Percentiles rank a stretch among this genome's conserved stretches.
Evolutionary conservation across 2,329 filamentous ascomycete genomes (phyloP).

Genomic region (Botrytis fragariae): DNA sequence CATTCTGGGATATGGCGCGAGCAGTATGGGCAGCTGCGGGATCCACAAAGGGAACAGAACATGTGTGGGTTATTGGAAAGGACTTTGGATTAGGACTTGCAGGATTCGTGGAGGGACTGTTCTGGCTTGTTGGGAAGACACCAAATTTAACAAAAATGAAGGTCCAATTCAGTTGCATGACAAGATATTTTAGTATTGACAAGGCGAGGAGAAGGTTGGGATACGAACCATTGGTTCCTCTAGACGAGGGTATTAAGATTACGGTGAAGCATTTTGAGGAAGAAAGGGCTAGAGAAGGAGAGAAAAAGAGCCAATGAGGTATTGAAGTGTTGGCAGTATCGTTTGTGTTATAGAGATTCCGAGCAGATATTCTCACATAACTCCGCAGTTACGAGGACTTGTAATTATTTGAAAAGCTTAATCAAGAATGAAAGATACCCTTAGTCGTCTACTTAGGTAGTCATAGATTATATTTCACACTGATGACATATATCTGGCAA

Average conservation of each 20-base stretch:
- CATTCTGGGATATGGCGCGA: slow-evolving; percentile 86
- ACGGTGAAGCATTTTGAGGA: slow-evolving; percentile 33
- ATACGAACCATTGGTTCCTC: slow-evolving; percentile 63
- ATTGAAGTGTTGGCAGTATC: not conserved
- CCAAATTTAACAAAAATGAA: slow-evolving; percentile 48
- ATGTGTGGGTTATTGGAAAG: slow-evolving; percentile 55
- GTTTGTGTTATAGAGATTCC: not conserved
- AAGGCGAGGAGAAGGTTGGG: slow-evolving; percentile 71
- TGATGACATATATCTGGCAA: not conserved
- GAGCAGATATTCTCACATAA: not conserved
- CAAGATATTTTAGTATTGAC: slow-evolving; percentile 71
- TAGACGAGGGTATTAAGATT: slow-evolving; percentile 59
- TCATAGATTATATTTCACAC: not conserved
- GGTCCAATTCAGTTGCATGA: slow-evolving; percentile 68
- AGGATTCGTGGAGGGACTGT: slow-evolving; percentile 51
- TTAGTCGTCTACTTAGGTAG: not conserved
- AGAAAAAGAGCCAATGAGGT: slow-evolving; percentile 32
- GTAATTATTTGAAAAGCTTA: slow-evolving; percentile 2
- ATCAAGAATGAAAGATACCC: slow-evolving; percentile 1
- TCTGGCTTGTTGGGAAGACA: slow-evolving; percentile 49
- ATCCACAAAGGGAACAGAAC: slow-evolving; percentile 49
- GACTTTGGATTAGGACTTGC: slow-evolving; percentile 47
- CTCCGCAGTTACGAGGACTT: not conserved
- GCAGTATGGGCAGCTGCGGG: slow-evolving; percentile 65
- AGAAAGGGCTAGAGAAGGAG: slow-evolving; percentile 28